A percentile compares a stretch with the other conserved stretches of the same genome.
These are phyloP conservation scores for Wickerhamiella occidentalis DNA, from an alignment of 805 yeast species.

Conservation along the genomic window DNA sequence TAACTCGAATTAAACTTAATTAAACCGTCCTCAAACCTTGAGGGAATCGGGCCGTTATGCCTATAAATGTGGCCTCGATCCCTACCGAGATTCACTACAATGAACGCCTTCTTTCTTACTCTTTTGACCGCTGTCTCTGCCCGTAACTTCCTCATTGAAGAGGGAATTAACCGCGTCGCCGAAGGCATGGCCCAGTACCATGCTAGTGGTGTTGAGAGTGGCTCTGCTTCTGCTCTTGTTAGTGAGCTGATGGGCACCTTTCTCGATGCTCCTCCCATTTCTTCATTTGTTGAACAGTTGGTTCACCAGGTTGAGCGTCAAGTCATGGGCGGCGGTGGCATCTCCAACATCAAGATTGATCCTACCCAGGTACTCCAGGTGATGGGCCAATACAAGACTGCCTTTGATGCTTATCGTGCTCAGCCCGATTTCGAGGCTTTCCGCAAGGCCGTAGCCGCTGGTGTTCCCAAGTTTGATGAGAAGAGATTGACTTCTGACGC, in stretches of 20 bases:
- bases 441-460: neutral
- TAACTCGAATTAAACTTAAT: no score
- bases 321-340: neutral
- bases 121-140: neutral
- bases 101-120: neutral
- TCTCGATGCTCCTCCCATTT: constrained; percentile 9
- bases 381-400: neutral
- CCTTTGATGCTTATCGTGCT: neutral
- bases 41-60: no score
- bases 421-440: neutral
- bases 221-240: constrained; percentile 3
- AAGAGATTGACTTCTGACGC: neutral
- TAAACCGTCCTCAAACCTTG: no score
- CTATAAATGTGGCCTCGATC: no score
- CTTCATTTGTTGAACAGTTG: neutral
- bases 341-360: neutral
- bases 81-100: no score
- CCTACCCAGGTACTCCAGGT: neutral
- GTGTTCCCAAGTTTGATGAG: neutral
- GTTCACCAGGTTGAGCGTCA: constrained; percentile 7
- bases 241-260: constrained; percentile 4
- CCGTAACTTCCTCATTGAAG: constrained; percentile 8
- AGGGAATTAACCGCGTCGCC: neutral
- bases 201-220: neutral
- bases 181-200: neutral